Base-by-base conservation (phyloP, 768 basidiomycete genomes). In the Coprinopsis marcescibilis region DNA sequence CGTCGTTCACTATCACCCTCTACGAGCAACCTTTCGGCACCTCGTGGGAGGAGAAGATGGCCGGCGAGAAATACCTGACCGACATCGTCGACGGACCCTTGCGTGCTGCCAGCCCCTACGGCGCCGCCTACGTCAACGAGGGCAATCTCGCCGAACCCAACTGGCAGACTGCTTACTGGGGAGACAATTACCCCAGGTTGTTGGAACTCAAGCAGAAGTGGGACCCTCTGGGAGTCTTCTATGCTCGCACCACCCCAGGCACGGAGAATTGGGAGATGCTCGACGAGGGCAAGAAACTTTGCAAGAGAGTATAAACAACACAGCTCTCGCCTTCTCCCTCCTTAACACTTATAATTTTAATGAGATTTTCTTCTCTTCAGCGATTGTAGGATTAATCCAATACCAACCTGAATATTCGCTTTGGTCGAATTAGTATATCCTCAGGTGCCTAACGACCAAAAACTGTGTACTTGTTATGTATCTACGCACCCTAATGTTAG, bases 21-120 rank as follows among this genome's bases (percentile, higher is more conserved):
- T 38, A 43, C 20, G 14, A 32, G 2, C 34, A 51, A 0, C 25
- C 45, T 15, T 30, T 29, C 11, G 50, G 49, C 35, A 29, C 45
- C 12, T 45, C 46, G 11, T 36, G 38, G 19, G 30, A 46, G n/a
- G 46, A 51, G 23, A 51, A 54, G 47, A 33, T 46, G n/a, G 39
- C 24, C 4, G 50, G 32, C 17, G 46, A 54, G 41, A 37, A 46
- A 13, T 24, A 38, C 4, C 36, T 54, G 15, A 54, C 50, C 3
- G 44, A 54, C 23, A 44, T 41, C n/a, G 40, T 52, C 24, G 53
- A 44, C 3, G 43, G 42, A 17, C 25, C 43, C 7, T 21, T 51
- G 4, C 27, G 53, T 12, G 53, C 46, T n/a, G 53, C 53, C 25
- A 49, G 52, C 17, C 52, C 52, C 4, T 46, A 45, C 27, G 52